Percentiles rank a stretch among this genome's conserved stretches.
phyloP scores from a whole-genome alignment of 2,329 filamentous ascomycete genomes.

The Beauveria scarabaeidicola region DNA sequence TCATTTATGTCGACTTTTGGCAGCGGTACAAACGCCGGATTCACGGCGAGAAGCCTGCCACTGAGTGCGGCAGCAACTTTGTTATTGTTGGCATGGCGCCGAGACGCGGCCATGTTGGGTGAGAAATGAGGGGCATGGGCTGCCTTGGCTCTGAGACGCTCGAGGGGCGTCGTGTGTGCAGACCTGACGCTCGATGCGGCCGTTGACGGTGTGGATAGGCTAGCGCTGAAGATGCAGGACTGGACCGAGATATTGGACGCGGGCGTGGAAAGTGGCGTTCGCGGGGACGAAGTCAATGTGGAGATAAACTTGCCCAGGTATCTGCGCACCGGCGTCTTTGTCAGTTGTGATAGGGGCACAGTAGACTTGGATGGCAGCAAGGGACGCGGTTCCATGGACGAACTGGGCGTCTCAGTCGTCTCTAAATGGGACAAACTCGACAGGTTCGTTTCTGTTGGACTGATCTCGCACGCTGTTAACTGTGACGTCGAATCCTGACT shows the following conservation, averaged over 20 bases:
- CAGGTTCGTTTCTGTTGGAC: slow-evolving; percentile 12
- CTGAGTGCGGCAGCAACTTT: slow-evolving; percentile 19
- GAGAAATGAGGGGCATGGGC: neutral
- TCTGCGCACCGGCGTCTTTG: slow-evolving; percentile 14
- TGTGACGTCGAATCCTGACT: slow-evolving; percentile 16
- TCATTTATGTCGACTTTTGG: slow-evolving; percentile 46
- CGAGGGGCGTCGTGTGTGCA: slow-evolving; percentile 42
- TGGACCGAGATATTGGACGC: slow-evolving; percentile 25
- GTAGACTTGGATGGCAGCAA: slow-evolving; percentile 23
- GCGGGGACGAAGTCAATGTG: slow-evolving; percentile 14
- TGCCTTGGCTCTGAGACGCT: slow-evolving; percentile 43
- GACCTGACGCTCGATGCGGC: slow-evolving; percentile 34
- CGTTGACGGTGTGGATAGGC: slow-evolving; percentile 31
- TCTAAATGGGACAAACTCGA: neutral
- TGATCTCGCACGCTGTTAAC: neutral
- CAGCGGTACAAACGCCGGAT: slow-evolving; percentile 47
- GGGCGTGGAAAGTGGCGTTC: slow-evolving; percentile 23
- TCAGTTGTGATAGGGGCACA: slow-evolving; percentile 15
- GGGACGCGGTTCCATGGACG: slow-evolving; percentile 16
- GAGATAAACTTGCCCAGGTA: slow-evolving; percentile 28
- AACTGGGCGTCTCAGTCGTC: slow-evolving; percentile 14
- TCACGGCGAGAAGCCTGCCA: slow-evolving; percentile 31
- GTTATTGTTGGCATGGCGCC: neutral
- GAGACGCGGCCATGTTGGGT: neutral
- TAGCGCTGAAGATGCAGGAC: slow-evolving; percentile 28